Evolutionary conservation across 352 stramenopile species (phyloP), one percentile per base, ranked within the genome.

Genomic region (Nothophytophthora sp.): DNA sequence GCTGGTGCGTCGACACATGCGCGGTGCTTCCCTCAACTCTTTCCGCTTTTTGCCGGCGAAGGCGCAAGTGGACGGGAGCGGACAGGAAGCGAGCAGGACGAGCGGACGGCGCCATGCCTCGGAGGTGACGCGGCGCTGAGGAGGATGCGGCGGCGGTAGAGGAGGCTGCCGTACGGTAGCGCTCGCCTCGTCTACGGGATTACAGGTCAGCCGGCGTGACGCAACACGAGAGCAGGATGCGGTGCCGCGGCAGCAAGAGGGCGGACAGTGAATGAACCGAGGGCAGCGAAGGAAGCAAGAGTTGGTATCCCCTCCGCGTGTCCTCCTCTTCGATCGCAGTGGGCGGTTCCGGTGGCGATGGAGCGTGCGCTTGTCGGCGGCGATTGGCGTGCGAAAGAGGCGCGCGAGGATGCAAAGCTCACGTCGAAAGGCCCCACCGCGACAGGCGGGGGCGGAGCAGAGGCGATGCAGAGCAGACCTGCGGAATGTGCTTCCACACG

Each of bases 11-110:
- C 70, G 72, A 67, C 64, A 55, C 65, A 39, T 68, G 45, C 50
- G 60, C 69, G 49, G 57, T 60, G 54, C 64, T 52, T 29, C 62
- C 48, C 67, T 30, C 28, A 32, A 64, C 69, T 84, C 73, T 88
- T 88, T 88, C 66, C 72, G 63, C 60, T 80, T 83, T 82, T 86
- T 86, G 73, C 71, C 56, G 56, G 35, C 50, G 50, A 80, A 27
- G 25, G 60, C 69, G 61, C 70, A 86, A 33, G 73, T 62, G 67
- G 16, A n/a, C n/a, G n/a, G n/a, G n/a, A n/a, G n/a, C n/a, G n/a
- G 19, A 5, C 33, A 29, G 47, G 37, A 46, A 46, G 27, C 55
- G 33, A 28, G 29, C 5, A 28, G 15, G 24, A 10, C 15, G n/a
- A 12, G 22, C 25, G 40, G 23, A 12, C 23, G 24, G 23, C 23